Evolutionary conservation across 2,329 filamentous ascomycete genomes (phyloP), one percentile per base, ranked within the genome.

Genomic region (Byssothecium circinans): DNA sequence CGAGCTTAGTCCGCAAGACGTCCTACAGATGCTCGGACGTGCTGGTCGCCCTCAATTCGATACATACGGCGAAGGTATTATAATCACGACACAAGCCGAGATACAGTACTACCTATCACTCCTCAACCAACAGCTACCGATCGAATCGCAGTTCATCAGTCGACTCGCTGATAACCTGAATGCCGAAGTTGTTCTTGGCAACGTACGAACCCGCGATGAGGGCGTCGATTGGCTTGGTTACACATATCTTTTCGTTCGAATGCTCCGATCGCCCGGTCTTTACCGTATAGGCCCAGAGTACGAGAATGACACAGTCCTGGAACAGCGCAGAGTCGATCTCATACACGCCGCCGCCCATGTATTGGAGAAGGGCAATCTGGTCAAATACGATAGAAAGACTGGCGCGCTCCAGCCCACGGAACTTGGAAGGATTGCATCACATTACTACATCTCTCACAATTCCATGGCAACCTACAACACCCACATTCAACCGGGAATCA

Each of bases 211-310:
- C 51, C 85, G 95, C 49, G 92, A 99, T 58, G 94, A 99, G 67
- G 94, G 88, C 59, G 94, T 99, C n/a, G 91, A 99, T 67, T 99
- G 94, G 94, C 82, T 99, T 27, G 92, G 94, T 11, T 99, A 99
- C 71, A 96, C 92, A 0, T 99, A 99, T 70, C 83, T 99, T 15
- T 99, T 96, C 65, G 90, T 99, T 45, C 88, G 94, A 41, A 99
- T 99, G 94, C 81, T 99, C 53, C 86, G 94, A 23, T 96, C 92
- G 2, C 94, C 94, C 29, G 92, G 90, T 0, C 76, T 99, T 11
- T 99, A 99, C 69, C 92, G 94, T 65, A 94, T 99, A 41, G 94
- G 94, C 4, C 85, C 91, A 10, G 95, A 99, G 62, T 99, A 97
- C 61, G 91, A 95, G 62, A 86, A 95, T 46, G 94, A 99, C 57